Percentiles rank a stretch among this genome's conserved stretches.
phyloP scores from a whole-genome alignment of 192 early-diverging fungal species.

The Linnemannia zychae region DNA sequence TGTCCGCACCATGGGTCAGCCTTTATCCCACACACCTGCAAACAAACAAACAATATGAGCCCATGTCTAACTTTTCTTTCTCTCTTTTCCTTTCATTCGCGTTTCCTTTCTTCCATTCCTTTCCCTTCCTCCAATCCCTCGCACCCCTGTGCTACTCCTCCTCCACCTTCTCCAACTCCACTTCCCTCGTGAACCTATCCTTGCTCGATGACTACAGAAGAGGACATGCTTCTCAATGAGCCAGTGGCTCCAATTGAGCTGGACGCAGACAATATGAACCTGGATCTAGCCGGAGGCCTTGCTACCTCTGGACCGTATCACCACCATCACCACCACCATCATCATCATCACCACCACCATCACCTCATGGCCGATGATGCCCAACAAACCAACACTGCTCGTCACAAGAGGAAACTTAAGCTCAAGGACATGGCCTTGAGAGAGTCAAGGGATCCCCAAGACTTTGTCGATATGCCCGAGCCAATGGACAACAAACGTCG shows the following conservation, averaged over 20 bases:
- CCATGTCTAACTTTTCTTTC: conserved; percentile 1
- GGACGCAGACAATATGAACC: conserved; percentile 22
- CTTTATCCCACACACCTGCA: background rate
- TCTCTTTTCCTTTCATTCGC: background rate
- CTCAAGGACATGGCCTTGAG: conserved; percentile 51
- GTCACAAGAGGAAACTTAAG: conserved; percentile 48
- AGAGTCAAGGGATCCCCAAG: conserved; percentile 48
- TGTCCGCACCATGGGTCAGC: background rate
- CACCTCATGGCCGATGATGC: conserved; percentile 19
- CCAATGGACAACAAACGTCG: conserved; percentile 30
- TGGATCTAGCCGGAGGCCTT: conserved; percentile 19
- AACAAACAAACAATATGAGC: conserved; percentile 7
- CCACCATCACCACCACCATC: conserved; percentile 46
- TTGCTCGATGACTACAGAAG: conserved; percentile 21
- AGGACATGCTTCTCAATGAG: conserved; percentile 50
- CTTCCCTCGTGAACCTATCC: background rate
- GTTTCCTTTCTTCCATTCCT: background rate
- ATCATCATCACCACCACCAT: conserved; percentile 47
- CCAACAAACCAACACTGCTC: conserved; percentile 8
- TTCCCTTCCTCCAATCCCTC: background rate
- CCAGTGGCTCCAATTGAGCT: conserved; percentile 23
- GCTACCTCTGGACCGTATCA: background rate
- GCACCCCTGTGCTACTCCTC: background rate
- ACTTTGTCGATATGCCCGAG: conserved; percentile 25
- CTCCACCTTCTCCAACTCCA: background rate